These are phyloP conservation scores for Diplosphaera chodatii DNA, from an alignment of 139 green algal species.

Conservation along the genomic window DNA sequence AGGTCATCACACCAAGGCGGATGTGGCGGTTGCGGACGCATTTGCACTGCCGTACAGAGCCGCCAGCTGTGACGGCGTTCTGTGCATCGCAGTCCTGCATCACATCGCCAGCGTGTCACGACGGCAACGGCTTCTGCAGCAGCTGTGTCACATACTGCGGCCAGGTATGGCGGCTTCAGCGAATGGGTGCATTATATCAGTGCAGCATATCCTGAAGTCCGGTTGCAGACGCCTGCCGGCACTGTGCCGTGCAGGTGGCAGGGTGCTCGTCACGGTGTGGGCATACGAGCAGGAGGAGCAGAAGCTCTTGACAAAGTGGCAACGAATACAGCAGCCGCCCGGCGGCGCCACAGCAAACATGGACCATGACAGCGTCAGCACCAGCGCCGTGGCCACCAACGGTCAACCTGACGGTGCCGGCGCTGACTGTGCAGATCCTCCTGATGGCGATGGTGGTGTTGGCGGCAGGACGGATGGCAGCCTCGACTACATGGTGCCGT, in stretches of 20 bases:
- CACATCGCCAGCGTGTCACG: conserved; percentile 71
- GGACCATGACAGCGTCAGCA: neutral
- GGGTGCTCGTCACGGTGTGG: conserved; percentile 85
- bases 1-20: conserved; percentile 25
- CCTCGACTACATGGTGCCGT: conserved; percentile 92
- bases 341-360: no score
- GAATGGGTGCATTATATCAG: no score
- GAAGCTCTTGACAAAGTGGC: conserved; percentile 87
- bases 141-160: conserved; percentile 71
- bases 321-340: conserved; percentile 23
- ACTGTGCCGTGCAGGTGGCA: conserved; percentile 45
- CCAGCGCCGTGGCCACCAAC: no score
- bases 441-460: no score
- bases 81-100: conserved; percentile 97
- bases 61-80: conserved; percentile 68
- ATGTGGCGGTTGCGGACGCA: conserved; percentile 81
- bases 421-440: no score
- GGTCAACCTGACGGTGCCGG: no score
- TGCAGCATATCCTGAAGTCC: no score
- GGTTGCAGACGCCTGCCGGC: no score
- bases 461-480: no score
- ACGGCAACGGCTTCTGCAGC: conserved; percentile 53
- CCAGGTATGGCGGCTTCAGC: no score
- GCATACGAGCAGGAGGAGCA: conserved; percentile 85
- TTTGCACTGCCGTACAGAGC: conserved; percentile 68